A percentile compares a stretch with the other conserved stretches of the same genome.
These are phyloP conservation scores for Pleurotus djamor DNA, from an alignment of 768 basidiomycete genomes.

Conservation along the genomic window DNA sequence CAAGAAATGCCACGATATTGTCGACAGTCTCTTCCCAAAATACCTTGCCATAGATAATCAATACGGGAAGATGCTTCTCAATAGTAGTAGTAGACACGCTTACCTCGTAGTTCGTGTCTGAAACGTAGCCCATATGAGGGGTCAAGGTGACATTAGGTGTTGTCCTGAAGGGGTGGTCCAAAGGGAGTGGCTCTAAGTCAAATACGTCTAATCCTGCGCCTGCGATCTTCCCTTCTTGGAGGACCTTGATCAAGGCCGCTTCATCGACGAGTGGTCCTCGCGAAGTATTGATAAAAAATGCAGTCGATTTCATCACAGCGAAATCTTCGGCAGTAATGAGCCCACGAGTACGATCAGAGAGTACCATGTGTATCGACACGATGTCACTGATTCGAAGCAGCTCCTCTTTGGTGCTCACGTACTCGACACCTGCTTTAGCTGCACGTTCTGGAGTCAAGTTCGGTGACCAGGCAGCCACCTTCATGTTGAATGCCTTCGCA, in stretches of 20 bases:
- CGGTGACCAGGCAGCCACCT: conserved; percentile 63
- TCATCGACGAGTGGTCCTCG: conserved; percentile 68
- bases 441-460: conserved; percentile 60
- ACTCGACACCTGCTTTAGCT: conserved; percentile 46
- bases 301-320: conserved; percentile 50
- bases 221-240: conserved; percentile 44
- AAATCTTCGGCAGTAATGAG: conserved; percentile 48
- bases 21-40: conserved; percentile 56
- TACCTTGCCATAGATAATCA: conserved; percentile 22
- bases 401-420: conserved; percentile 46
- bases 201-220: conserved; percentile 69
- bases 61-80: neutral
- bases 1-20: conserved; percentile 54
- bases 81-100: no score
- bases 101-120: conserved; percentile 50
- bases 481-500: conserved; percentile 58
- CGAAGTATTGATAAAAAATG: conserved; percentile 66
- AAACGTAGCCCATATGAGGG: conserved; percentile 63
- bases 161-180: conserved; percentile 50
- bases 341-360: conserved; percentile 46
- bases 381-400: conserved; percentile 54
- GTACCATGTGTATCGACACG: conserved; percentile 60
- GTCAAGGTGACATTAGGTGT: conserved; percentile 53
- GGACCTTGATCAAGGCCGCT: conserved; percentile 42
- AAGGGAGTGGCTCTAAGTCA: conserved; percentile 61